Conservation (phyloP, 768 basidiomycete species). For the Tremella yokohamensis region DNA sequence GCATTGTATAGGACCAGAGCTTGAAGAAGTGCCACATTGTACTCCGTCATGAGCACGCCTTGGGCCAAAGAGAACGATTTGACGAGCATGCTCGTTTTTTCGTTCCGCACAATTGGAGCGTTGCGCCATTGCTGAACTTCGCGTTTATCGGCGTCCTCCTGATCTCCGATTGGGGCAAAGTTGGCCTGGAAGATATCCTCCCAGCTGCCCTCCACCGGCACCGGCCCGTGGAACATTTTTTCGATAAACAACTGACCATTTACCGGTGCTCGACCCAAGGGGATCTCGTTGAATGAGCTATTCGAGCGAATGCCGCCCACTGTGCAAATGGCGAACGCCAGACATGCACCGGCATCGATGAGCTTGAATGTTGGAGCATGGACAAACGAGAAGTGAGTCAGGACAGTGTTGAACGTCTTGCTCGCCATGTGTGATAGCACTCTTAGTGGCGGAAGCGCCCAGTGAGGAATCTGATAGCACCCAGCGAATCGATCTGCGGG, state of each 20-base stretch:
- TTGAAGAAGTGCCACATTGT: constrained; percentile 44
- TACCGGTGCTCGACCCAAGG: background rate
- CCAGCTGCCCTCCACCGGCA: constrained; percentile 26
- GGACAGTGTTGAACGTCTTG: constrained; percentile 48
- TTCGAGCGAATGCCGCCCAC: constrained; percentile 40
- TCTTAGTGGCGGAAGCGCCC: constrained; percentile 47
- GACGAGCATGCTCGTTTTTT: constrained; percentile 52
- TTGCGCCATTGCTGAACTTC: constrained; percentile 36
- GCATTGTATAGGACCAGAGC: constrained; percentile 47
- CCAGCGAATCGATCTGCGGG: constrained; percentile 47
- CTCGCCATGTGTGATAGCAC: constrained; percentile 50
- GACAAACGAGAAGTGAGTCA: constrained; percentile 51
- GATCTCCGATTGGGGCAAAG: constrained; percentile 10
- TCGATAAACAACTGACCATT: constrained; percentile 1
- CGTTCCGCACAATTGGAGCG: constrained; percentile 40
- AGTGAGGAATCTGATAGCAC: constrained; percentile 51
- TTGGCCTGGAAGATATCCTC: constrained; percentile 32
- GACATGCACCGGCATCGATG: constrained; percentile 45
- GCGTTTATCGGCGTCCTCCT: constrained; percentile 16
- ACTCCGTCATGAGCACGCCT: constrained; percentile 50
- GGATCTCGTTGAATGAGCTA: constrained; percentile 2
- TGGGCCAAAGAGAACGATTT: constrained; percentile 50
- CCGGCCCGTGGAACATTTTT: constrained; percentile 30
- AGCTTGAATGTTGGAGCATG: constrained; percentile 52
- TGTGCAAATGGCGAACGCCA: constrained; percentile 53